A percentile compares a stretch with the other conserved stretches of the same genome.
Conservation (phyloP, 192 early-diverging fungal species). For the Coemansia aciculifera region DNA sequence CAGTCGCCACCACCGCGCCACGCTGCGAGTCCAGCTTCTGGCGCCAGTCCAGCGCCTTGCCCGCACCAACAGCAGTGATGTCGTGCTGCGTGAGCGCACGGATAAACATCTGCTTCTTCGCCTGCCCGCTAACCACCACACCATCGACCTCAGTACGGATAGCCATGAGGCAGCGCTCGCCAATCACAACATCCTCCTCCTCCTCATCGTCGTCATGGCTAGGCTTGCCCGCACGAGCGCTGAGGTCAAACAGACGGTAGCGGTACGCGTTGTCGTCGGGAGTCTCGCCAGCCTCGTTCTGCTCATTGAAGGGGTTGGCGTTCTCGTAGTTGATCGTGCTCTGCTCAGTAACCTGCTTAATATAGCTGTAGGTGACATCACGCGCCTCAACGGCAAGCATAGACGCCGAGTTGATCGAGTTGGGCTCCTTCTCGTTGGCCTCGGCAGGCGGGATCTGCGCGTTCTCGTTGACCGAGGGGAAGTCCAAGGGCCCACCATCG, state of each 20-base stretch:
- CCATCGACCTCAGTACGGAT: constrained; percentile 91
- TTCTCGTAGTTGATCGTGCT: constrained; percentile 61
- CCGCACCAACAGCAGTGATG: constrained; percentile 76
- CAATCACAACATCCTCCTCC: constrained; percentile 55
- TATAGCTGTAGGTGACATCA: constrained; percentile 80
- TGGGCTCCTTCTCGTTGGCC: constrained; percentile 75
- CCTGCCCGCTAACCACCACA: constrained; percentile 59
- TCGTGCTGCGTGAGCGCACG: constrained; percentile 94
- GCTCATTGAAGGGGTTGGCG: constrained; percentile 72
- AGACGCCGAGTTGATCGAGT: constrained; percentile 76
- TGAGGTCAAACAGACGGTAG: constrained; percentile 85
- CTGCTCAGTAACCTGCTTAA: constrained; percentile 69
- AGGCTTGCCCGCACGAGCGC: constrained; percentile 27
- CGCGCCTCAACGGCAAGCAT: constrained; percentile 87
- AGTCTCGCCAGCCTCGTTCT: constrained; percentile 54
- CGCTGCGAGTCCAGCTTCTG: constrained; percentile 91
- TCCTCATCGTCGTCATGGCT: constrained; percentile 14
- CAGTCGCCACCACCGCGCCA: constrained; percentile 94
- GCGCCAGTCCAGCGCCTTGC: constrained; percentile 91
- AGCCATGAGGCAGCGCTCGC: constrained; percentile 64
- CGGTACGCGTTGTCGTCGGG: constrained; percentile 74
- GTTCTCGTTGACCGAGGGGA: constrained; percentile 94
- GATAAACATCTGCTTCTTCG: constrained; percentile 60
- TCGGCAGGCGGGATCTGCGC: constrained; percentile 89
- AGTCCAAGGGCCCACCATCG: constrained; percentile 76